A percentile compares a stretch with the other conserved stretches of the same genome.
Conservation (phyloP, 176 grass and related monocot genomes). For the Oropetium thomaeum region DNA sequence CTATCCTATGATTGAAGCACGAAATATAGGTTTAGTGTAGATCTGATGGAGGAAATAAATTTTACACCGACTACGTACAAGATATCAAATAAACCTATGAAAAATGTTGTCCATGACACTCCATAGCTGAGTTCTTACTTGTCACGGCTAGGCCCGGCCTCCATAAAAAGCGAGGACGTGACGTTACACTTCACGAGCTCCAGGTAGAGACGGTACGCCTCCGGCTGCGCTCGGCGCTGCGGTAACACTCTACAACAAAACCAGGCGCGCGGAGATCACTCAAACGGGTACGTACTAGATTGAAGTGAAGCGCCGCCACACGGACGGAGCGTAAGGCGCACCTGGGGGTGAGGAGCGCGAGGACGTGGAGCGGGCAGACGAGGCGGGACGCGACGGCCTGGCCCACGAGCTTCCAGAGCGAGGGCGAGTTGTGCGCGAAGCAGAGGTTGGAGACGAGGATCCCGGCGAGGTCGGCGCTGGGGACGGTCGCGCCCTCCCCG, state of each 20-base stretch:
- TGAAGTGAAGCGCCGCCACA: background rate
- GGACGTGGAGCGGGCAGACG: conserved; percentile 69
- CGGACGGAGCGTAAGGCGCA: too few relatives aligned
- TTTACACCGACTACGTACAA: too few relatives aligned
- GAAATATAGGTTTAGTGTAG: too few relatives aligned
- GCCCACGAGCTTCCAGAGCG: conserved; percentile 95
- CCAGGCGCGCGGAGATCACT: background rate
- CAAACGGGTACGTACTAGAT: background rate
- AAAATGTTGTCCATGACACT: too few relatives aligned
- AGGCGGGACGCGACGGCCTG: conserved; percentile 72
- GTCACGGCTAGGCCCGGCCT: conserved; percentile 51
- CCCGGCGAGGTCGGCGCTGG: conserved; percentile 65
- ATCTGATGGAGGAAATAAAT: background rate
- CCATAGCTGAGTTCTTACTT: conserved; percentile 43
- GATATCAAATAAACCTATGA: too few relatives aligned
- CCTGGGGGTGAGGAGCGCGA: conserved; percentile 88
- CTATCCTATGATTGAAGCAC: too few relatives aligned
- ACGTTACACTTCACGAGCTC: conserved; percentile 64
- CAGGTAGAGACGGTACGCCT: conserved; percentile 83
- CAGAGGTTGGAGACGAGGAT: conserved; percentile 95
- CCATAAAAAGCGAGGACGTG: conserved; percentile 37
- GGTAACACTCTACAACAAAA: conserved; percentile 68
- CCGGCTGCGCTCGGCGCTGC: conserved; percentile 68
- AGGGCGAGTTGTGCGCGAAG: conserved; percentile 77
- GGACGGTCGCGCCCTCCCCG: conserved; percentile 45